Conservation (phyloP, 164 flowering plant genomes). For the Tetrastigma voinierianum region DNA sequence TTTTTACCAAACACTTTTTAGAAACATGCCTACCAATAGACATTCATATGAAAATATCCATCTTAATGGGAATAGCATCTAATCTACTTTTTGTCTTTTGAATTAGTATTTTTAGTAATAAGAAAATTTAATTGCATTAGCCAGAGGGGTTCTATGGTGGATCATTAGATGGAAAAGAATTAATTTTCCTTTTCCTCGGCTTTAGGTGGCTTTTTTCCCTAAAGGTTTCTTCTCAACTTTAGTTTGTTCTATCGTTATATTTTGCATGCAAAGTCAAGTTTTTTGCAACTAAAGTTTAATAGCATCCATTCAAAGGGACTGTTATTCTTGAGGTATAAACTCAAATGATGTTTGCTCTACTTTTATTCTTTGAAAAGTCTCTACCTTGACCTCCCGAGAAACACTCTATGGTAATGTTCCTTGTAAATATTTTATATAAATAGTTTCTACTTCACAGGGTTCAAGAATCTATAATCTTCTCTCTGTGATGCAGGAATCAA, state of each 20-base stretch:
- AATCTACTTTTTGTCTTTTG: too few species aligned
- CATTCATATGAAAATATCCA: too few species aligned
- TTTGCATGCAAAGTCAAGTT: background rate
- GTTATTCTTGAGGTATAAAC: background rate
- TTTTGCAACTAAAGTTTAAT: background rate
- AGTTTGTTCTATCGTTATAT: background rate
- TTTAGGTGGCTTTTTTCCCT: background rate
- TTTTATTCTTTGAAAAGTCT: background rate
- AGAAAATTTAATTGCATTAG: too few species aligned
- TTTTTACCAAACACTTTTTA: too few species aligned
- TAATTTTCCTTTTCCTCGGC: background rate
- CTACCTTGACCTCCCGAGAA: background rate
- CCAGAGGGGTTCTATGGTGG: background rate
- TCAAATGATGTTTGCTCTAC: background rate
- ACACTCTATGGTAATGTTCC: background rate
- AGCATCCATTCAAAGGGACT: background rate
- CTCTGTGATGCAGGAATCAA: background rate
- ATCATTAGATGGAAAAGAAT: background rate
- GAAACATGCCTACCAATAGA: too few species aligned
- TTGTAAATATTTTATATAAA: background rate
- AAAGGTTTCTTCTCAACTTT: background rate
- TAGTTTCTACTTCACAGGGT: background rate
- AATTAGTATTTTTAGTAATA: too few species aligned
- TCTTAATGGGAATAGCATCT: too few species aligned
- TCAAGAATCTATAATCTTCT: constrained; percentile 5